These are phyloP conservation scores for Aegle marmelos DNA, from an alignment of 345 rosid genomes.

Conservation along the genomic window DNA sequence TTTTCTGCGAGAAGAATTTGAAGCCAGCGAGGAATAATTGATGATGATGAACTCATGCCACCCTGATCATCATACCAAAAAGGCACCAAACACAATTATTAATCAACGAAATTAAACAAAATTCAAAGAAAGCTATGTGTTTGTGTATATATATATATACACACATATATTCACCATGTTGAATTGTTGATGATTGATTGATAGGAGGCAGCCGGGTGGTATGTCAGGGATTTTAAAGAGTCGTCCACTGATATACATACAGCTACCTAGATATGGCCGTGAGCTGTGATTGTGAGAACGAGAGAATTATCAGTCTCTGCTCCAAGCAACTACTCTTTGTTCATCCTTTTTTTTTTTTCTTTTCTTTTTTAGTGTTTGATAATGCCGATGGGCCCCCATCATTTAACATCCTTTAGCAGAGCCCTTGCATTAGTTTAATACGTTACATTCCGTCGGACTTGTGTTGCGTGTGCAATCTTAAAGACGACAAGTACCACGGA, in stretches of 20 bases:
- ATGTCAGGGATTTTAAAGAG: neutral
- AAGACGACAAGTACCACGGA: too few species aligned
- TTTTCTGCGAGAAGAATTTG: constrained; percentile 26
- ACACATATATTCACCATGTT: constrained; percentile 1
- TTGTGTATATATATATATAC: neutral
- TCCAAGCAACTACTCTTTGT: neutral
- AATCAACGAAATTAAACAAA: neutral
- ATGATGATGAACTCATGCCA: neutral
- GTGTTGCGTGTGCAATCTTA: too few species aligned
- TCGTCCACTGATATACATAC: too few species aligned
- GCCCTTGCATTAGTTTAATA: too few species aligned
- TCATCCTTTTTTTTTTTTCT: too few species aligned
- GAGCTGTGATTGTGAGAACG: too few species aligned
- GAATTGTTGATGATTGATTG: too few species aligned
- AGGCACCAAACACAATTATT: neutral
- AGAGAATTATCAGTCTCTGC: neutral
- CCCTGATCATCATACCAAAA: neutral
- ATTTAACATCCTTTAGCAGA: too few species aligned
- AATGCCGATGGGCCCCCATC: too few species aligned
- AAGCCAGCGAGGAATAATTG: constrained; percentile 26
- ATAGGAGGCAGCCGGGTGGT: neutral
- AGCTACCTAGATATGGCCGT: too few species aligned
- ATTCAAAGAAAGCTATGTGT: neutral
- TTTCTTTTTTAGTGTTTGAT: too few species aligned
- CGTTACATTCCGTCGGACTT: too few species aligned